Base-by-base conservation (phyloP, 2,329 filamentous ascomycete genomes). In the Colletotrichum somersetense region DNA sequence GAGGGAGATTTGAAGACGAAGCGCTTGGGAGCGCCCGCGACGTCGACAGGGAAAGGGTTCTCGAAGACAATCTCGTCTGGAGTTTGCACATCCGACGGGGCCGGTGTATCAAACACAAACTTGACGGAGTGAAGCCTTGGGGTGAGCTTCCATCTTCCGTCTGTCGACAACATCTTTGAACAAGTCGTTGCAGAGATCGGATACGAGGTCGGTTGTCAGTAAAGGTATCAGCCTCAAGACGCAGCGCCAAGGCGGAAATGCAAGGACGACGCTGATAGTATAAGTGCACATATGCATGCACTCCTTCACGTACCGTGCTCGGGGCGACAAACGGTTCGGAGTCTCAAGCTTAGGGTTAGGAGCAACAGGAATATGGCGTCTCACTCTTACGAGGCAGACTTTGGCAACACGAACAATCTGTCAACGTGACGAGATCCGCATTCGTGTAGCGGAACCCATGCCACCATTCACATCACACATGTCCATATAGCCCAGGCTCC, bases 41-140 rank as follows among this genome's bases (percentile, higher is more conserved):
- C 66, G 7, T 48, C 46, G 26, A n/a, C n/a, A 2, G 56, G 3
- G n/a, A 71, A 66, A n/a, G 67, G 67, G 20, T 48, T 71, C 5
- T 71, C 63, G 20, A 71, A 67, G 20, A 71, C 50, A 12, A 71
- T 53, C 18, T 71, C 56, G 5, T 67, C 67, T 5, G 67, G 67
- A 2, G 46, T 42, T 6, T 53, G 8, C 30, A 30, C 57, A 20
- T 67, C 55, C 10, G 55, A 35, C 20, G 38, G 55, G 33, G 48
- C 42, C 16, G 46, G 55, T 1, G 48, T 11, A 20, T 71, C 67
- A 6, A 71, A 71, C 12, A 71, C 63, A 26, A 71, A 71, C 11
- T 71, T 71, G n/a, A 71, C 67, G 23, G 67, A 71, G 16, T 71
- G 67, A 35, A 71, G 63, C 55, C 67, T 26, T 2, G 67, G 67